Evolutionary conservation across 768 basidiomycete species (phyloP), one percentile per base, ranked within the genome.

Genomic region (Phanerochaete carnosa): DNA sequence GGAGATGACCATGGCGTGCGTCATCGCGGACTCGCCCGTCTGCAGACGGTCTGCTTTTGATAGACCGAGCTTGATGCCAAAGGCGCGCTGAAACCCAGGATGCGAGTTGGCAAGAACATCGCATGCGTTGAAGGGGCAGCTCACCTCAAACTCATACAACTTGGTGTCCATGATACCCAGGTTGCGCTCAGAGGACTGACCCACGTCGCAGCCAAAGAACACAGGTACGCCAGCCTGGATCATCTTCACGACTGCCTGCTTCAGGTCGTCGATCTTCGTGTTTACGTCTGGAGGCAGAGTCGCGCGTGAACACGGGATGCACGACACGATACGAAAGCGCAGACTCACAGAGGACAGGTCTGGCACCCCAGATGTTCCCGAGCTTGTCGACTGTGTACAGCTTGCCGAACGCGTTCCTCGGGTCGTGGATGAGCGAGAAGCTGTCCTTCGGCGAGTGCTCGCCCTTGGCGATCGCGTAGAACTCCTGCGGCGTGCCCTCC

Each of bases 181-280:
- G 26, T 74, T 66, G 25, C 79, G 77, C 65, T 92, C 87, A 3
- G 88, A 90, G 70, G 85, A 92, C 70, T 97, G 85, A 35, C 94
- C 95, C 47, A 97, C 94, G 70, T 98, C 96, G 71, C 95, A 97
- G 0, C 95, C 96, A 70, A 98, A 98, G 83, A 96, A 97, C 47
- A 95, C 89, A 4, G 95, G 90, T 39, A 88, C 86, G 43, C 92
- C 90, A 26, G 90, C 89, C 74, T 93, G 93, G 77, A 96, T 84
- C 72, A 89, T 80, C 80, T 87, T 88, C 59, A 98, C 85, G 16
- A 96, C 87, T 12, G 84, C 85, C 13, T 83, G 77, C 79, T 96
- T 97, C 70, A 98, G 81, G 45, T 86, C 86, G 54, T 88, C 83
- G 63, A 87, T 86, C 65, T 90, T 83, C 0, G 94, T 94, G 77